These are phyloP conservation scores for Exophiala lecanii-corni DNA, from an alignment of 2,329 filamentous ascomycete species.

Conservation along the genomic window DNA sequence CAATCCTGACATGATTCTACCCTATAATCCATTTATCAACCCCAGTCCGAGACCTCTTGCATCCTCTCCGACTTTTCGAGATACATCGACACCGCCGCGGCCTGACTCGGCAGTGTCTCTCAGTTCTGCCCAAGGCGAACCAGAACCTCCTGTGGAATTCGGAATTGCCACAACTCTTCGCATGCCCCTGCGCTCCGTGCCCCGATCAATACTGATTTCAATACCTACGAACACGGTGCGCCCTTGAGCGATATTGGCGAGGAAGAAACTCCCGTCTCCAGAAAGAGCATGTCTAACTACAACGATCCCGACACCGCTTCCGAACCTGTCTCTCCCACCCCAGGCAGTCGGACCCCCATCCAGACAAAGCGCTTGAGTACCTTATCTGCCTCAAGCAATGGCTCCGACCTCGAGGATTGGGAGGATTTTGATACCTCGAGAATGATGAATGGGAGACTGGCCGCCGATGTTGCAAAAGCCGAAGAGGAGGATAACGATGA, in stretches of 20 bases:
- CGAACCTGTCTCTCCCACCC: constrained; percentile 18
- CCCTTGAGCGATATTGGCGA: constrained; percentile 45
- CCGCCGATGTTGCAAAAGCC: constrained; percentile 26
- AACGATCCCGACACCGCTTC: constrained; percentile 2
- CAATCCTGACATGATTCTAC: constrained; percentile 92
- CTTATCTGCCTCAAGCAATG: constrained; percentile 37
- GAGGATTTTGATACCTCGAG: constrained; percentile 26
- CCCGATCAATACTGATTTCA: constrained; percentile 26
- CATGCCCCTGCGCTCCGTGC: constrained; percentile 16
- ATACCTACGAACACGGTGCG: constrained; percentile 36
- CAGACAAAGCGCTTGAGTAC: constrained; percentile 48
- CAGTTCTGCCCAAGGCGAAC: constrained; percentile 8
- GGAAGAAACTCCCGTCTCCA: constrained; percentile 32
- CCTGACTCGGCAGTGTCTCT: constrained; percentile 13
- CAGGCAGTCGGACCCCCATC: constrained; percentile 6
- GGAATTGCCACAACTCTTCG: constrained; percentile 21
- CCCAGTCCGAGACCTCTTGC: constrained; percentile 14
- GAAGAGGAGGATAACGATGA: constrained; percentile 28
- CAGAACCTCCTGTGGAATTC: constrained; percentile 12
- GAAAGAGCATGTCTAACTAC: constrained; percentile 10
- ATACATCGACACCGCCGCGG: constrained; percentile 5
- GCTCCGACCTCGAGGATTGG: constrained; percentile 28
- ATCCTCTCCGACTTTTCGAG: constrained; percentile 15
- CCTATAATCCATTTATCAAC: constrained; percentile 32
- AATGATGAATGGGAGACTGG: constrained; percentile 24